These are phyloP conservation scores for Ophiosphaerella herpotricha DNA, from an alignment of 2,329 filamentous ascomycete species.

Conservation along the genomic window DNA sequence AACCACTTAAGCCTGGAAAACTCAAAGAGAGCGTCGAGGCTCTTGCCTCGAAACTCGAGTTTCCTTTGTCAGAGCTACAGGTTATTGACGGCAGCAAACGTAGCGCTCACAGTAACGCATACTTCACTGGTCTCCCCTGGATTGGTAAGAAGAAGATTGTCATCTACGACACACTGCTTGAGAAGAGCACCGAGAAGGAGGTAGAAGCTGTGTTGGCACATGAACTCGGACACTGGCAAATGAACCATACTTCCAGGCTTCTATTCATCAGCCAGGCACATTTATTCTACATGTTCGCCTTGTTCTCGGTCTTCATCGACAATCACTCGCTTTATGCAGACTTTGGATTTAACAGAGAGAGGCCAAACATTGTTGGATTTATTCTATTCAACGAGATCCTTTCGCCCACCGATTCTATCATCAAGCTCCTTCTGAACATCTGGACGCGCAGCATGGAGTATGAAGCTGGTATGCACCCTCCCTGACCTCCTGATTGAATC, in stretches of 20 bases:
- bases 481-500: slow-evolving; percentile 8
- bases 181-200: slow-evolving; percentile 90
- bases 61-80: slow-evolving; percentile 89
- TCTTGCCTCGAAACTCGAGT: slow-evolving; percentile 81
- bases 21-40: slow-evolving; percentile 88
- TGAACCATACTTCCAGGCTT: slow-evolving; percentile 90
- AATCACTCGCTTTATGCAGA: slow-evolving; percentile 88
- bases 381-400: slow-evolving; percentile 97
- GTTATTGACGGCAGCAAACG: slow-evolving; percentile 93
- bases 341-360: slow-evolving; percentile 83
- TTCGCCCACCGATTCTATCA: slow-evolving; percentile 87
- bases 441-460: slow-evolving; percentile 95
- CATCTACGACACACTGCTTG: slow-evolving; percentile 96
- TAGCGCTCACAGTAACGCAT: slow-evolving; percentile 86
- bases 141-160: slow-evolving; percentile 93
- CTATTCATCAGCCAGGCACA: slow-evolving; percentile 83
- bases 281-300: slow-evolving; percentile 93
- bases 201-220: slow-evolving; percentile 94
- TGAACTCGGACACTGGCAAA: slow-evolving; percentile 95
- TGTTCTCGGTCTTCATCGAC: slow-evolving; percentile 97
- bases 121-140: slow-evolving; percentile 97
- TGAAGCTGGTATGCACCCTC: slow-evolving; percentile 68
- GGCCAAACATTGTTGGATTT: slow-evolving; percentile 95
- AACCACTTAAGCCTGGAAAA: slow-evolving; percentile 82
- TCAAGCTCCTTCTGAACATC: slow-evolving; percentile 96